Evolutionary conservation across 495 filamentous ascomycete genomes (phyloP), one percentile per base, ranked within the genome.

Genomic region (Hypomontagnella submonticulosa): DNA sequence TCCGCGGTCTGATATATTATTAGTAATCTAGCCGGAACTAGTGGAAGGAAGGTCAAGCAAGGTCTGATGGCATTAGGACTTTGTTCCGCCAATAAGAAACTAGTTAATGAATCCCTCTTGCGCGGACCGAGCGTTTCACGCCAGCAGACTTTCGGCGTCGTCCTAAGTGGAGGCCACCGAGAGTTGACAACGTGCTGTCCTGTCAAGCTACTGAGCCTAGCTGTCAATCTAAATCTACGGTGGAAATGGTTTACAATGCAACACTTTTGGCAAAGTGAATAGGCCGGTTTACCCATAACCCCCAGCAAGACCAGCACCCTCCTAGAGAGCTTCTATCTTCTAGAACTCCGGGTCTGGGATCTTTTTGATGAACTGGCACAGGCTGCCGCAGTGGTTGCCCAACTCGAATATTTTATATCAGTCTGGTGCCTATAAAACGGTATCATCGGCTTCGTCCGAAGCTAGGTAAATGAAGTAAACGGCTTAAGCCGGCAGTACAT

Each of bases 51-150:
- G 32, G 47, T 52, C 27, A 38, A 10, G 53, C 15, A 43, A 13
- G 20, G n/a, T 46, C 42, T 53, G 20, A 40, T 18, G 34, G 46
- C n/a, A 46, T 3, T 47, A 69, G 66, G 66, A 69, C 60, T 63
- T 61, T 44, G 8, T 63, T 64, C 60, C 60, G 46, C 66, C 66
- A 69, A 69, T 69, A 32, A 53, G 37, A 38, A 46, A 13, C 41
- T 18, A 16, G 23, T 33, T 33, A 37, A 48, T 19, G 54, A 30
- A 18, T 44, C 46, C 43, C 37, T 61, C 52, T 42, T 32, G 43
- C 49, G 48, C 41, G 55, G 42, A 54, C 65, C 42, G 54, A 54
- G 42, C 33, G 60, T 69, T 68, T 63, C 66, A 60, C 49, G 55
- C 50, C 58, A 50, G 60, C 56, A 52, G 49, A 36, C 48, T 50